phyloP scores from a whole-genome alignment of 441 rosid genomes.

The Adansonia rubrostipa region DNA sequence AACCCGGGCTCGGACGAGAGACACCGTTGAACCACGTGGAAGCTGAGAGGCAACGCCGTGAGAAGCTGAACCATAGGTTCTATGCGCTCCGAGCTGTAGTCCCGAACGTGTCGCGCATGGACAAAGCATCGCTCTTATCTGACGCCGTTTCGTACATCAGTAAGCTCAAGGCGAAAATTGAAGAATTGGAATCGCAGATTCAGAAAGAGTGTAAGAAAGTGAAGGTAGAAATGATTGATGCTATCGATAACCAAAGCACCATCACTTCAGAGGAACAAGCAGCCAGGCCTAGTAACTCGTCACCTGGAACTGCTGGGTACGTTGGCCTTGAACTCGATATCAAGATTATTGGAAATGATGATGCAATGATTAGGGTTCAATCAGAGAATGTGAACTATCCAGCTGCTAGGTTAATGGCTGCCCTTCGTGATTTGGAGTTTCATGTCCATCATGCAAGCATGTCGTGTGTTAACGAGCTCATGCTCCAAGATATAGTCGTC shows the following conservation, averaged over 20 bases:
- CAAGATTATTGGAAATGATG: conserved; percentile 59
- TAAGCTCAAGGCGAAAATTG: conserved; percentile 51
- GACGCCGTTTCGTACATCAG: conserved; percentile 73
- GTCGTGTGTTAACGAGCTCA: conserved; percentile 59
- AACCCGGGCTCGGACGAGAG: conserved; percentile 47
- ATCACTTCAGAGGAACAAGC: conserved; percentile 51
- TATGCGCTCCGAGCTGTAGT: conserved; percentile 77
- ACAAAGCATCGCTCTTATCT: conserved; percentile 76
- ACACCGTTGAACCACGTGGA: conserved; percentile 61
- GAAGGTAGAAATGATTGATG: conserved; percentile 44
- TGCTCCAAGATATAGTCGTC: conserved; percentile 76
- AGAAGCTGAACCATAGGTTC: conserved; percentile 80
- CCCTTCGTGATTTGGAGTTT: conserved; percentile 63
- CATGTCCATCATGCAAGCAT: conserved; percentile 66
- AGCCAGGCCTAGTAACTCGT: conserved; percentile 30
- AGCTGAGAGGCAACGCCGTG: conserved; percentile 81
- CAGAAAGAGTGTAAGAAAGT: conserved; percentile 45
- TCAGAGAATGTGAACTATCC: conserved; percentile 64
- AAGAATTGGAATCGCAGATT: conserved; percentile 52
- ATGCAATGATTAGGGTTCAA: conserved; percentile 70
- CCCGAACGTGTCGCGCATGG: conserved; percentile 79
- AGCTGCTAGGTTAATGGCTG: conserved; percentile 52
- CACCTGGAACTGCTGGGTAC: conserved; percentile 10
- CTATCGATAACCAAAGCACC: conserved; percentile 56
- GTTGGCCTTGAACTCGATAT: conserved; percentile 49